Conservation (phyloP, 2,329 filamentous ascomycete genomes). For the Scortechinia acanthostroma region DNA sequence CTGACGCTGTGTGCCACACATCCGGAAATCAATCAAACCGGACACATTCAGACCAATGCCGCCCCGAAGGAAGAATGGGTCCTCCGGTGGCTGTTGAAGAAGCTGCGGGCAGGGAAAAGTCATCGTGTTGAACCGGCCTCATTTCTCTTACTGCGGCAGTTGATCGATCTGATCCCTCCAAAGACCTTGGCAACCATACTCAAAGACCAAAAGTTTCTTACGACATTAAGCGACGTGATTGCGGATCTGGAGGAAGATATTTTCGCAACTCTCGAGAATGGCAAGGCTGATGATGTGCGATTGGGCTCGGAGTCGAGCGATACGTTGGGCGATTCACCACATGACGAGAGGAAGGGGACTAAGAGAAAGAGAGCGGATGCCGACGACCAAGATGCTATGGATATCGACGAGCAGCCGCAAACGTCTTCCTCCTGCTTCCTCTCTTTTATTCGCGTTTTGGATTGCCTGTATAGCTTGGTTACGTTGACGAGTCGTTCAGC, state of each 20-base stretch:
- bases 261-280: not conserved
- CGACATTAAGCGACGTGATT: not conserved
- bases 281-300: not conserved
- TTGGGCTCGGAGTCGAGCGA: not conserved
- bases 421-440: not conserved
- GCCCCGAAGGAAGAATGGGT: slow-evolving; percentile 1
- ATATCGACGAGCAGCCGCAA: not conserved
- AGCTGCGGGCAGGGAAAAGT: not conserved
- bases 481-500: not conserved
- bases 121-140: not conserved
- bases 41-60: slow-evolving; percentile 7
- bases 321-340: not conserved
- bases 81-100: slow-evolving; percentile 1
- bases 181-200: not conserved
- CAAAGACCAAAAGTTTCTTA: slow-evolving; percentile 2
- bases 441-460: not conserved
- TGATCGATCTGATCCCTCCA: not conserved
- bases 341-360: not conserved
- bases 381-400: not conserved
- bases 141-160: not conserved
- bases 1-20: slow-evolving; percentile 17
- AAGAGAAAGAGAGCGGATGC: not conserved
- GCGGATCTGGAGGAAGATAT: not conserved
- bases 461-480: not conserved
- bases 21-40: slow-evolving; percentile 15